Conservation (phyloP, 306 rosid species). For the Leucaena leucocephala region DNA sequence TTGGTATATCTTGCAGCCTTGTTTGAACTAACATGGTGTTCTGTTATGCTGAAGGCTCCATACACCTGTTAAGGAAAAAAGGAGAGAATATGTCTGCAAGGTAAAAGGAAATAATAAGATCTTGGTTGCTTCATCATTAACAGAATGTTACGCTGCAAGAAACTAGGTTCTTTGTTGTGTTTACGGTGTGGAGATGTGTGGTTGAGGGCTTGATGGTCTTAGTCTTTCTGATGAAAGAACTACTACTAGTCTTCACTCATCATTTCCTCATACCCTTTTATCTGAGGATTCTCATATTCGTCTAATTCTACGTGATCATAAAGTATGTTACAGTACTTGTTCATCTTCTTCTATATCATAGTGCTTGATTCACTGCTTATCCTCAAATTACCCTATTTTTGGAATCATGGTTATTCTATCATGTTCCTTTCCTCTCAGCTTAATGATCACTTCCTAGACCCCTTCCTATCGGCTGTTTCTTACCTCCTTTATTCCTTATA, state of each 20-base stretch:
- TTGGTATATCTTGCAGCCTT: slow-evolving; percentile 73
- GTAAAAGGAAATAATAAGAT: slow-evolving; percentile 66
- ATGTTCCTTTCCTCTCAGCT: slow-evolving; percentile 32
- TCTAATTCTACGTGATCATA: slow-evolving; percentile 34
- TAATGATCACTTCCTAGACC: slow-evolving; percentile 25
- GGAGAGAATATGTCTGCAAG: slow-evolving; percentile 99
- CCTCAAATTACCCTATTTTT: slow-evolving; percentile 28
- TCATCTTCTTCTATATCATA: slow-evolving; percentile 35
- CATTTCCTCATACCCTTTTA: slow-evolving; percentile 8
- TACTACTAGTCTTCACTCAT: background rate
- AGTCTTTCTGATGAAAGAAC: slow-evolving; percentile 26
- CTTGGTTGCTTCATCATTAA: slow-evolving; percentile 58
- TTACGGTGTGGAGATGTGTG: slow-evolving; percentile 43
- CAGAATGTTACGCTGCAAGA: slow-evolving; percentile 54
- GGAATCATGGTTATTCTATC: slow-evolving; percentile 32
- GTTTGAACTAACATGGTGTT: slow-evolving; percentile 87
- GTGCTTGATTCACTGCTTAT: slow-evolving; percentile 29
- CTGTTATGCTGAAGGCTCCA: slow-evolving; percentile 99
- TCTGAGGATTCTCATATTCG: slow-evolving; percentile 32
- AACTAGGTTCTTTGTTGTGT: slow-evolving; percentile 46
- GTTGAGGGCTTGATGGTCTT: slow-evolving; percentile 37
- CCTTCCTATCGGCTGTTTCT: slow-evolving; percentile 20
- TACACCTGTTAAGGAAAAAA: slow-evolving; percentile 97
- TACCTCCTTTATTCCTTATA: slow-evolving; percentile 17
- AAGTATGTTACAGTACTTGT: slow-evolving; percentile 21